phyloP scores from a whole-genome alignment of 2,329 filamentous ascomycete genomes.

The Botrytis cinerea region DNA sequence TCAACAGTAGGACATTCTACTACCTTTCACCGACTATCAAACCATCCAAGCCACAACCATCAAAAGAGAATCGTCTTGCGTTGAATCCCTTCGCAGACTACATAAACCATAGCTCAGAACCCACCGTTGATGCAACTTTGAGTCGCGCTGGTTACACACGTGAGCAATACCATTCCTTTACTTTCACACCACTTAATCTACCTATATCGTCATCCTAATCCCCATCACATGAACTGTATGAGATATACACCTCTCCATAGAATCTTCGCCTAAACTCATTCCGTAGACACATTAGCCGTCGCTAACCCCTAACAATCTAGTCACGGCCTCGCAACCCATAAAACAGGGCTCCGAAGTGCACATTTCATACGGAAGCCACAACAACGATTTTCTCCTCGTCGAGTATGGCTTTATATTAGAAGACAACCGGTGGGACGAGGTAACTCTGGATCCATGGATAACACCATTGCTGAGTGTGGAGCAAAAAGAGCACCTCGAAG shows the following conservation, averaged over 20 bases:
- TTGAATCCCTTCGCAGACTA: slow-evolving; percentile 74
- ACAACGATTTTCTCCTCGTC: slow-evolving; percentile 70
- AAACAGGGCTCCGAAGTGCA: slow-evolving; percentile 63
- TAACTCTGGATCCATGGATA: slow-evolving; percentile 38
- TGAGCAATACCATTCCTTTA: not conserved
- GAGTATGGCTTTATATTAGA: slow-evolving; percentile 54
- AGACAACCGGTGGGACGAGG: slow-evolving; percentile 39
- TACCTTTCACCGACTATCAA: slow-evolving; percentile 42
- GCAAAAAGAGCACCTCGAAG: slow-evolving; percentile 47
- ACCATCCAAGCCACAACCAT: slow-evolving; percentile 45
- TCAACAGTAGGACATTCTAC: slow-evolving; percentile 66
- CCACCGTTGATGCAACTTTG: slow-evolving; percentile 51
- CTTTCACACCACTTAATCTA: not conserved
- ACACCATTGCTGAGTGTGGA: slow-evolving; percentile 32
- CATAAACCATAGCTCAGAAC: slow-evolving; percentile 56
- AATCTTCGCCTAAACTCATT: not conserved
- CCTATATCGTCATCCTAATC: too few relatives aligned
- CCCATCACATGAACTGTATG: not conserved
- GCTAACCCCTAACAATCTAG: not conserved
- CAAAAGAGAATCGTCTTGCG: slow-evolving; percentile 61
- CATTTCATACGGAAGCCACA: slow-evolving; percentile 69
- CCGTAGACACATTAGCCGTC: not conserved
- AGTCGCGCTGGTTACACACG: slow-evolving; percentile 53
- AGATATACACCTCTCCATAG: not conserved
- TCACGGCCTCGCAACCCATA: slow-evolving; percentile 55